These are phyloP conservation scores for Pseudogymnoascus sp. DNA, from an alignment of 2,329 filamentous ascomycete genomes.

Conservation along the genomic window DNA sequence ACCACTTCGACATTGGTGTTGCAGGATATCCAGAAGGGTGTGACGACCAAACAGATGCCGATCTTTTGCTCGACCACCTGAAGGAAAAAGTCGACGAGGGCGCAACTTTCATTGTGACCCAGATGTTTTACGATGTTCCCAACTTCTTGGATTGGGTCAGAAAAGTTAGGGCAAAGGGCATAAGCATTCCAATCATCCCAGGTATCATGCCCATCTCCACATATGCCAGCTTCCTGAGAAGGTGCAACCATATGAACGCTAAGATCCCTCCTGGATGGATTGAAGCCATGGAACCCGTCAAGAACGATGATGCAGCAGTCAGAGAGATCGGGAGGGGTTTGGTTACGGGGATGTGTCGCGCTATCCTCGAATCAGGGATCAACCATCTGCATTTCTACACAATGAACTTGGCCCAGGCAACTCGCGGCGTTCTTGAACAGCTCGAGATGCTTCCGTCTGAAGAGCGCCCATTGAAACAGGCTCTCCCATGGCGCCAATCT, in stretches of 20 bases:
- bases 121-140: constrained; percentile 99
- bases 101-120: constrained; percentile 88
- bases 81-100: constrained; percentile 97
- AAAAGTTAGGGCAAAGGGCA: constrained; percentile 77
- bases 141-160: constrained; percentile 88
- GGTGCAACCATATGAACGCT: constrained; percentile 86
- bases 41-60: constrained; percentile 85
- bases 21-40: constrained; percentile 94
- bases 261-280: constrained; percentile 76
- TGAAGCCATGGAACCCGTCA: constrained; percentile 77
- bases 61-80: constrained; percentile 78
- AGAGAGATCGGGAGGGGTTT: constrained; percentile 81
- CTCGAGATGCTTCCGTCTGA: constrained; percentile 71
- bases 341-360: constrained; percentile 83
- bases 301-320: constrained; percentile 92
- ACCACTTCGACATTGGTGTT: constrained; percentile 95
- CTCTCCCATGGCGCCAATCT: constrained; percentile 94
- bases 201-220: constrained; percentile 94
- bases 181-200: constrained; percentile 74
- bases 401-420: constrained; percentile 95
- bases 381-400: constrained; percentile 96
- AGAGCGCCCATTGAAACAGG: constrained; percentile 72
- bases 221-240: constrained; percentile 82
- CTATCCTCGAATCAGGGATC: constrained; percentile 71
- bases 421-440: constrained; percentile 88